Evolutionary conservation across 345 rosid genomes (phyloP).

Genomic region (Durio zibethinus): DNA sequence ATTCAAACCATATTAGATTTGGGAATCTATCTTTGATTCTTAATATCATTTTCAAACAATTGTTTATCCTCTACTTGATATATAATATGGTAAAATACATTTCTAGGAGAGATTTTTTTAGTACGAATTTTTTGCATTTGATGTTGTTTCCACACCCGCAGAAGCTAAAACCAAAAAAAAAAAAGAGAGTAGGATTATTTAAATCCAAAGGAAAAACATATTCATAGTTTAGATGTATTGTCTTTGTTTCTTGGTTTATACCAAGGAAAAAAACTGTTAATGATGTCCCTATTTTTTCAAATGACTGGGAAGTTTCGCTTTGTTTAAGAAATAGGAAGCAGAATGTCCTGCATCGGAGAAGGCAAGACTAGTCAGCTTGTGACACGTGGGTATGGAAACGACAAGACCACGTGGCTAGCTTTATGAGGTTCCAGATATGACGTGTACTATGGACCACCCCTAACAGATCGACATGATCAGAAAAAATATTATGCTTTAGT

Average conservation of each 20-base stretch:
- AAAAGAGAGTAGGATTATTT: too few relatives aligned
- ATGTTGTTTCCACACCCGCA: background rate
- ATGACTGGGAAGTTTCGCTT: background rate
- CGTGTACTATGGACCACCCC: slow-evolving; percentile 27
- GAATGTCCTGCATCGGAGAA: slow-evolving; percentile 27
- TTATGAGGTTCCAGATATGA: slow-evolving; percentile 17
- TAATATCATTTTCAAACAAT: background rate
- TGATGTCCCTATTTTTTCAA: background rate
- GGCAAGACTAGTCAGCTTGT: slow-evolving; percentile 14
- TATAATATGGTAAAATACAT: too few relatives aligned
- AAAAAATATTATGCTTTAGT: too few relatives aligned
- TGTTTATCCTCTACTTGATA: background rate
- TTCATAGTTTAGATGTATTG: background rate
- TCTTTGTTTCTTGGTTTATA: too few relatives aligned
- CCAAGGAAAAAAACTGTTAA: background rate
- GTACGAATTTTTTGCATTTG: background rate
- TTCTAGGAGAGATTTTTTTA: background rate
- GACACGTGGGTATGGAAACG: slow-evolving; percentile 30
- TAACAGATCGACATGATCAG: slow-evolving; percentile 17
- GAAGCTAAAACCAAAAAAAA: background rate
- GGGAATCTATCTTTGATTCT: background rate
- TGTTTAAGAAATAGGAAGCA: slow-evolving; percentile 22
- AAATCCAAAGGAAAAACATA: background rate
- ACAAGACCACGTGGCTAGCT: slow-evolving; percentile 35
- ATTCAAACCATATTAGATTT: background rate